Conservation (phyloP, 176 grass and related monocot species). For the Microstegium vimineum region DNA sequence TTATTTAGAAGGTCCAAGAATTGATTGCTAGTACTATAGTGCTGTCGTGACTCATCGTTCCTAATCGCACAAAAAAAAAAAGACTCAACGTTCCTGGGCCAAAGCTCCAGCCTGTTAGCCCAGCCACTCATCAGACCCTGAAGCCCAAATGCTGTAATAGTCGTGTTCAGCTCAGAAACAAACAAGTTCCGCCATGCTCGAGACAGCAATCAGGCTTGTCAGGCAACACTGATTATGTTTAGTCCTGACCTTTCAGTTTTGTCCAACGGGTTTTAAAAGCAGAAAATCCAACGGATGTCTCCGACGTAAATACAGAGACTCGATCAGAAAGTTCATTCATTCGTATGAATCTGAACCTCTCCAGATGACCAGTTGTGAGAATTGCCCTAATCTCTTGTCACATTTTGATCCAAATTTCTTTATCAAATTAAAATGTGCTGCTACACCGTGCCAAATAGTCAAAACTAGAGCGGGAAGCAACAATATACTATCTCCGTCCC, state of each 20-base stretch:
- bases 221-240: background rate
- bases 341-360: background rate
- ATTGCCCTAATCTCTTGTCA: background rate
- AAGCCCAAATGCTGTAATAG: background rate
- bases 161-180: background rate
- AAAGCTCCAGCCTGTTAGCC: background rate
- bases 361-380: no score
- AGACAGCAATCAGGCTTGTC: background rate
- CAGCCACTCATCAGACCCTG: background rate
- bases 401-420: background rate
- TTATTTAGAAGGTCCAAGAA: no score
- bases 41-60: no score
- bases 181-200: background rate
- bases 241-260: background rate
- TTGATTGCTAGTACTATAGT: no score
- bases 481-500: no score
- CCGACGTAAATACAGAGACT: background rate
- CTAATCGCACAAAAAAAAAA: no score
- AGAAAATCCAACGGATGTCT: background rate
- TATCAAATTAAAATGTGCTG: background rate
- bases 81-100: no score
- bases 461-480: no score
- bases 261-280: background rate
- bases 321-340: background rate
- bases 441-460: no score